phyloP scores from a whole-genome alignment of 2,329 filamentous ascomycete species.

The Fusarium tricinctum region DNA sequence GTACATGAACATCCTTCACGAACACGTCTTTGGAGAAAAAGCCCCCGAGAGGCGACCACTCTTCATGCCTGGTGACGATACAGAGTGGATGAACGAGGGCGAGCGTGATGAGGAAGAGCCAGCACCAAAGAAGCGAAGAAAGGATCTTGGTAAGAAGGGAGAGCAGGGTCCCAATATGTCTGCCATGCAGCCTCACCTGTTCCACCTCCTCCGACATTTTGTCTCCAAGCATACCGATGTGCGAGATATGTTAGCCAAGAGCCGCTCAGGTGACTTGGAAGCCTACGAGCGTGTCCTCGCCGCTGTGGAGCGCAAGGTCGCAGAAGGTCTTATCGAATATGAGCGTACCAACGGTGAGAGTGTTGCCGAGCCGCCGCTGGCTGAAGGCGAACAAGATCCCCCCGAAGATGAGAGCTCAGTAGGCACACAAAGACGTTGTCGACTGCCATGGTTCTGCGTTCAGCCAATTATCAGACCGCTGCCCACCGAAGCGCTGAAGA shows the following conservation, averaged over 20 bases:
- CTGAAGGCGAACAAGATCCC: slow-evolving; percentile 53
- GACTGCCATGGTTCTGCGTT: slow-evolving; percentile 84
- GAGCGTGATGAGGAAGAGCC: slow-evolving; percentile 59
- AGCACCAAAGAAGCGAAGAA: slow-evolving; percentile 67
- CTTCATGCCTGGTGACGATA: slow-evolving; percentile 75
- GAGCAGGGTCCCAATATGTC: slow-evolving; percentile 74
- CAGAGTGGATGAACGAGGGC: slow-evolving; percentile 59
- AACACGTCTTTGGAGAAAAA: slow-evolving; percentile 76
- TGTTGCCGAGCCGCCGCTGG: slow-evolving; percentile 56
- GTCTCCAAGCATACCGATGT: slow-evolving; percentile 85
- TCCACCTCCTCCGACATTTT: slow-evolving; percentile 88
- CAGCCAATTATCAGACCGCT: slow-evolving; percentile 89
- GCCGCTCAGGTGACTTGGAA: slow-evolving; percentile 77
- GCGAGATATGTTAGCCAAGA: slow-evolving; percentile 83
- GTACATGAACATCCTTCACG: slow-evolving; percentile 91
- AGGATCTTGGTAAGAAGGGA: slow-evolving; percentile 54
- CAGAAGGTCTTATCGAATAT: slow-evolving; percentile 78
- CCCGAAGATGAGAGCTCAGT: slow-evolving; percentile 70
- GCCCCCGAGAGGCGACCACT: slow-evolving; percentile 79
- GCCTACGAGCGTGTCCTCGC: slow-evolving; percentile 82
- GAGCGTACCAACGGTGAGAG: slow-evolving; percentile 65
- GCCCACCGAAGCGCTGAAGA: slow-evolving; percentile 87
- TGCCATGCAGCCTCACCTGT: slow-evolving; percentile 91
- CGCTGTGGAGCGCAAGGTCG: slow-evolving; percentile 82
- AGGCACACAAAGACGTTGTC: slow-evolving; percentile 78